A percentile compares a stretch with the other conserved stretches of the same genome.
Evolutionary conservation across 2,329 filamentous ascomycete species (phyloP).

Genomic region (Aureobasidium mangrovei): DNA sequence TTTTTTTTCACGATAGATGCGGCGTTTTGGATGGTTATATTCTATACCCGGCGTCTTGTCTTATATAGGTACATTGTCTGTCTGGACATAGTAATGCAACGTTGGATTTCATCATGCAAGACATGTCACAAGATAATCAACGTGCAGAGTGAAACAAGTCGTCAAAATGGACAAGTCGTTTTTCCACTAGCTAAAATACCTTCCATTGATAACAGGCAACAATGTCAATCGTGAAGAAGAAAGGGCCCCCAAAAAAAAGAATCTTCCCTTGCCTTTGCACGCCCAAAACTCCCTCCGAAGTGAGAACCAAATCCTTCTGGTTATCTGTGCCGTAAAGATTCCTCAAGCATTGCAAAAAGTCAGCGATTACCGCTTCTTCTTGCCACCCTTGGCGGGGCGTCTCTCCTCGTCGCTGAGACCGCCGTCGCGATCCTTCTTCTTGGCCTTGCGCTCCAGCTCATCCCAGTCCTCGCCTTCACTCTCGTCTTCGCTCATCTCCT

Average conservation of each 20-base stretch:
- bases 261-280: conserved; percentile 4
- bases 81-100: background rate
- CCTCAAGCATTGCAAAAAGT: background rate
- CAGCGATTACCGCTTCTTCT: conserved; percentile 50
- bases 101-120: background rate
- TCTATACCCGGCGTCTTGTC: too few species aligned
- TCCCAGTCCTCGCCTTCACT: conserved; percentile 91
- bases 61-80: too few species aligned
- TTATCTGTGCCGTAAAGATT: background rate
- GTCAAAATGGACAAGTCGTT: background rate
- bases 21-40: too few species aligned
- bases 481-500: conserved; percentile 43
- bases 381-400: conserved; percentile 45
- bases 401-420: conserved; percentile 46
- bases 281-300: conserved; percentile 7
- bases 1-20: background rate
- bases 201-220: background rate
- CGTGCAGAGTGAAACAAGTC: background rate
- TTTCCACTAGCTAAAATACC: background rate
- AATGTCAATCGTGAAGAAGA: background rate
- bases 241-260: too few species aligned
- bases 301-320: background rate
- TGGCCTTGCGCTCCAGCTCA: conserved; percentile 80
- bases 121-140: background rate
- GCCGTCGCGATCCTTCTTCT: conserved; percentile 51